Conservation (phyloP, 768 basidiomycete species). For the Pleurotus cornucopiae region DNA sequence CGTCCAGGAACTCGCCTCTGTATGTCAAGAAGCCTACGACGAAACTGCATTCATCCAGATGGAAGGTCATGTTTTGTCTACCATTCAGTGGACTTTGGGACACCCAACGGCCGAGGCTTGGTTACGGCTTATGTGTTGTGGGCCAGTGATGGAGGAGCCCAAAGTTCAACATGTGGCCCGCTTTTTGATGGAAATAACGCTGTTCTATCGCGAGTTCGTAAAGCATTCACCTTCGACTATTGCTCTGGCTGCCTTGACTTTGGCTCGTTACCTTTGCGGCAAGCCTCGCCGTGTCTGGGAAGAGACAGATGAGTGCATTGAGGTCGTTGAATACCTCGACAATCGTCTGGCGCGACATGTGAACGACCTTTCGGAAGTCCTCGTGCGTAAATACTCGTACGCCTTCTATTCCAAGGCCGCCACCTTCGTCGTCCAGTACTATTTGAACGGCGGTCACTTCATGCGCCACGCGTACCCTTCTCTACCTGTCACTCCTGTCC, state of each 20-base stretch:
- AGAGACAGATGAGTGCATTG: constrained; percentile 78
- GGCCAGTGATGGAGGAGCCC: constrained; percentile 72
- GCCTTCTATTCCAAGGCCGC: constrained; percentile 96
- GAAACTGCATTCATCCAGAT: constrained; percentile 98
- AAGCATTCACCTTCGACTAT: constrained; percentile 81
- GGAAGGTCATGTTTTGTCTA: constrained; percentile 95
- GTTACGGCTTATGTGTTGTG: constrained; percentile 82
- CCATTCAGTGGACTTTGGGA: constrained; percentile 94
- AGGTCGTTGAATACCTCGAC: constrained; percentile 85
- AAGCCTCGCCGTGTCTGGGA: constrained; percentile 76
- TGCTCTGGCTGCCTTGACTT: constrained; percentile 83
- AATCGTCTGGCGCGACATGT: constrained; percentile 81
- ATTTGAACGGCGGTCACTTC: constrained; percentile 84
- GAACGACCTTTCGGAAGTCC: constrained; percentile 90
- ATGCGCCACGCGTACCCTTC: constrained; percentile 39
- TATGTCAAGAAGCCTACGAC: constrained; percentile 96
- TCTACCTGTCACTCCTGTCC: constrained; percentile 68
- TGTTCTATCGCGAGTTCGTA: constrained; percentile 96
- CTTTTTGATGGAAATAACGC: constrained; percentile 98
- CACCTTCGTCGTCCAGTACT: constrained; percentile 89
- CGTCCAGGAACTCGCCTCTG: constrained; percentile 88
- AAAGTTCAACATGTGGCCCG: constrained; percentile 94
- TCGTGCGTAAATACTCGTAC: constrained; percentile 97
- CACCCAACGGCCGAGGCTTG: constrained; percentile 98
- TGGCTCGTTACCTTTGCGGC: constrained; percentile 85